A percentile compares a stretch with the other conserved stretches of the same genome.
Evolutionary conservation across 495 filamentous ascomycete genomes (phyloP).

Genomic region (Letharia lupina): DNA sequence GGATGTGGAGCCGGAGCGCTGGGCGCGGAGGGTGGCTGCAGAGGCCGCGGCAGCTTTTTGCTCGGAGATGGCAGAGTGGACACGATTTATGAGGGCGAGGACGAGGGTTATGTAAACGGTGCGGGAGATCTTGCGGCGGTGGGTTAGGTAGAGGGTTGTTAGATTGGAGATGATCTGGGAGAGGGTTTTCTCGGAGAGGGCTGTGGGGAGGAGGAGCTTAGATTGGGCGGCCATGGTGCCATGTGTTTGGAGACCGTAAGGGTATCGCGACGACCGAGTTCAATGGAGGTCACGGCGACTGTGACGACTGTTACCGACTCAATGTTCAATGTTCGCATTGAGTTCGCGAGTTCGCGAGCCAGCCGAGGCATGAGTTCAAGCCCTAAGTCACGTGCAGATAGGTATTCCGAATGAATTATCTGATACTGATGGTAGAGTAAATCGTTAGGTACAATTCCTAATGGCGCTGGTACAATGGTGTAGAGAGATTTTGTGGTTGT

Average conservation of each 20-base stretch:
- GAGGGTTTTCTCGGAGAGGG: slow-evolving; percentile 58
- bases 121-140: slow-evolving; percentile 86
- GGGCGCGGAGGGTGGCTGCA: slow-evolving; percentile 41
- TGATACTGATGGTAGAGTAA: background rate
- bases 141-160: slow-evolving; percentile 65
- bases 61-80: slow-evolving; percentile 83
- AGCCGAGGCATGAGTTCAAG: slow-evolving; percentile 1
- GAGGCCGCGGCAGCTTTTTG: slow-evolving; percentile 64
- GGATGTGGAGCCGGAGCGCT: slow-evolving; percentile 51
- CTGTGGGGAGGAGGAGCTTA: slow-evolving; percentile 51
- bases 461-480: no score
- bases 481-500: no score
- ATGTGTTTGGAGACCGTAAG: background rate
- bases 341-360: background rate
- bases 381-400: background rate
- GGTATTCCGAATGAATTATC: background rate
- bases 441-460: no score
- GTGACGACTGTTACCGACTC: background rate
- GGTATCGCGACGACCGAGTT: background rate
- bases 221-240: slow-evolving; percentile 68
- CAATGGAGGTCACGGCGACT: background rate
- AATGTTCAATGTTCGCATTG: background rate
- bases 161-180: slow-evolving; percentile 65
- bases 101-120: slow-evolving; percentile 88
- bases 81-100: slow-evolving; percentile 76